Evolutionary conservation across 1,284 basidiomycete genomes (phyloP).

Genomic region (Wolfiporia cocos): DNA sequence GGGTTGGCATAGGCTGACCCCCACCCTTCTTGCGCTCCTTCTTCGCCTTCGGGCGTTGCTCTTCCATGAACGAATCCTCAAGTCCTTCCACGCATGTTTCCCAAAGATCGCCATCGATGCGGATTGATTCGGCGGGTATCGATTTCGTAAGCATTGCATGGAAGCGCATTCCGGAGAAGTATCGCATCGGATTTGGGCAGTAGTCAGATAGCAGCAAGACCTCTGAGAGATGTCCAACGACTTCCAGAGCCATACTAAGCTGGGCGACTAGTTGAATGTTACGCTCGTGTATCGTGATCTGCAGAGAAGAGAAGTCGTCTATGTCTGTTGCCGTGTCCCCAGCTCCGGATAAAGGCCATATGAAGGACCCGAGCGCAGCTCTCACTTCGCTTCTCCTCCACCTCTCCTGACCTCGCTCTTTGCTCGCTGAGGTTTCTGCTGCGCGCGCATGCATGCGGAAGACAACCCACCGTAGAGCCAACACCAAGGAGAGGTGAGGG

Average conservation of each 20-base stretch:
- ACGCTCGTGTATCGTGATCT: conserved; percentile 39
- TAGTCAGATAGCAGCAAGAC: conserved; percentile 46
- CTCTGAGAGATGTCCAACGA: conserved; percentile 53
- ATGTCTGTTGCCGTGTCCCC: not conserved
- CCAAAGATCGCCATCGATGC: conserved; percentile 33
- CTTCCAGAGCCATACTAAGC: conserved; percentile 50
- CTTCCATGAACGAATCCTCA: conserved; percentile 38
- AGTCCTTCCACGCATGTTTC: conserved; percentile 42
- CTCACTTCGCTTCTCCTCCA: conserved; percentile 67
- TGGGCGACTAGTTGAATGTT: conserved; percentile 73
- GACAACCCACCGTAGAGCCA: conserved; percentile 59
- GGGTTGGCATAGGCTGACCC: conserved; percentile 7
- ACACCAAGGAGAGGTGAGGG: conserved; percentile 39
- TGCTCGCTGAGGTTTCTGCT: conserved; percentile 36
- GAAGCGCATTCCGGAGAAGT: conserved; percentile 53
- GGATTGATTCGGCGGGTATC: conserved; percentile 13
- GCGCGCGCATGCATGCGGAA: conserved; percentile 43
- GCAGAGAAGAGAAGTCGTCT: not conserved
- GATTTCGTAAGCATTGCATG: conserved; percentile 41
- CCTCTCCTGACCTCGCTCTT: conserved; percentile 51
- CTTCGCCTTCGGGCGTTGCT: conserved; percentile 34
- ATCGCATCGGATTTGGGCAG: conserved; percentile 37
- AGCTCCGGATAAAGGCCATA: conserved; percentile 16
- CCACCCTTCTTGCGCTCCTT: conserved; percentile 29
- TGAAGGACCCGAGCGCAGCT: conserved; percentile 54